Base-by-base conservation (phyloP, 1,284 basidiomycete genomes). In the Tausonia pullulans region DNA sequence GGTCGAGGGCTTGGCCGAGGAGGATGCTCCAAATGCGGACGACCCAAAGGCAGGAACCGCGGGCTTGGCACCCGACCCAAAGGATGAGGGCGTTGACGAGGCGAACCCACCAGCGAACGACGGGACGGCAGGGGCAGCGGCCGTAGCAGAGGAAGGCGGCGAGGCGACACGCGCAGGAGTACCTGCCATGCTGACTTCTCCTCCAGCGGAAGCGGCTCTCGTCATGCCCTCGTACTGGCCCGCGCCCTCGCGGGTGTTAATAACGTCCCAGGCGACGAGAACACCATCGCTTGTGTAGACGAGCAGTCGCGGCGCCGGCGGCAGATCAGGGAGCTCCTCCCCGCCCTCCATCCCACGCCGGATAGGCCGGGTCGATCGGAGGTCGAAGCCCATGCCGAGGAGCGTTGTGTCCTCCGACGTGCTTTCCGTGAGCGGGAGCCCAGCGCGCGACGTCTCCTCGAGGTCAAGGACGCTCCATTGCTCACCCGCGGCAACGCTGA, bases 211-310 rank as follows among this genome's bases (percentile, higher is more conserved):
- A n/a, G 67, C 67, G 56, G 65, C 58, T n/a, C 53, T 13, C 40
- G 63, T 61, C 45, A 61, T 27, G 6, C 71, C 67, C 1, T 74
- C 72, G 67, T 80, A 81, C 8, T 51, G 65, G n/a, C 68, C 74
- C 4, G 66, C 75, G 45, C 71, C 68, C 40, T 73, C 73, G 62
- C 79, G 77, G 6, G 51, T 48, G 60, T 65, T 65, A 64, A 74
- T 72, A 3, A 82, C 72, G 62, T 78, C 73, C 72, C 80, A 82
- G 0, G 75, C 76, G 5, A 80, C 73, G 59, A 82, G 69, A 3
- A 79, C 72, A 10, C 81, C 81, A 55, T 80, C 78, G 58, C 77
- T 80, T 14, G 78, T 80, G 67, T 78, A 79, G 5, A 77, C 75
- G 60, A 79, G 69, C 5, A 82, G 69, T 6, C 77, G 72, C 0